Evolutionary conservation across 1,284 basidiomycete species (phyloP).

Genomic region (Austroboletus olivaceoglutinosus): DNA sequence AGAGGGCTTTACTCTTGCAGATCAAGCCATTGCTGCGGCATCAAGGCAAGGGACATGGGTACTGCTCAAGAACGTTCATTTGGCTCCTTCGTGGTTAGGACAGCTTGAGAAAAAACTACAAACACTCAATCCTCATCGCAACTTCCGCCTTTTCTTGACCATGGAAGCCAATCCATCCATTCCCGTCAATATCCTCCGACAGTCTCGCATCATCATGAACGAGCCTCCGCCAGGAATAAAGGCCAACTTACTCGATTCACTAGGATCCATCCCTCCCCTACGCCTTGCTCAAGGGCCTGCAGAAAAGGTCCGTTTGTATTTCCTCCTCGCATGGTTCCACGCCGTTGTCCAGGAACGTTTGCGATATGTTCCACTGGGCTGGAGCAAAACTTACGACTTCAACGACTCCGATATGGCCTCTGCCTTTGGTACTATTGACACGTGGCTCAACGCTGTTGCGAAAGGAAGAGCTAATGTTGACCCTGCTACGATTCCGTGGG

Average conservation of each 20-base stretch:
- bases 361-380: constrained; percentile 91
- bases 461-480: constrained; percentile 90
- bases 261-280: constrained; percentile 72
- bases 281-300: constrained; percentile 79
- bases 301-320: constrained; percentile 89
- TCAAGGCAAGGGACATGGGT: constrained; percentile 93
- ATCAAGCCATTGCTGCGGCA: constrained; percentile 89
- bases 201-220: constrained; percentile 95
- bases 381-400: constrained; percentile 96
- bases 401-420: constrained; percentile 97
- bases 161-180: constrained; percentile 94
- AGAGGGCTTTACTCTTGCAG: constrained; percentile 92
- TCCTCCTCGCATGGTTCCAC: constrained; percentile 98
- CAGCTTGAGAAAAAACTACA: constrained; percentile 97
- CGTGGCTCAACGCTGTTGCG: constrained; percentile 78
- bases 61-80: constrained; percentile 92
- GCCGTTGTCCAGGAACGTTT: constrained; percentile 94
- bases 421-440: constrained; percentile 87
- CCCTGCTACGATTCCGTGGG: constrained; percentile 89
- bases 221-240: constrained; percentile 95
- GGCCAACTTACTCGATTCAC: constrained; percentile 89
- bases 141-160: constrained; percentile 94
- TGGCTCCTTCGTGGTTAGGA: constrained; percentile 91
- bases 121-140: constrained; percentile 81
- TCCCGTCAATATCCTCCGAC: constrained; percentile 92